Evolutionary conservation across 208 protist genomes (phyloP), one percentile per base, ranked within the genome.

Genomic region (Trypanosoma brucei): DNA sequence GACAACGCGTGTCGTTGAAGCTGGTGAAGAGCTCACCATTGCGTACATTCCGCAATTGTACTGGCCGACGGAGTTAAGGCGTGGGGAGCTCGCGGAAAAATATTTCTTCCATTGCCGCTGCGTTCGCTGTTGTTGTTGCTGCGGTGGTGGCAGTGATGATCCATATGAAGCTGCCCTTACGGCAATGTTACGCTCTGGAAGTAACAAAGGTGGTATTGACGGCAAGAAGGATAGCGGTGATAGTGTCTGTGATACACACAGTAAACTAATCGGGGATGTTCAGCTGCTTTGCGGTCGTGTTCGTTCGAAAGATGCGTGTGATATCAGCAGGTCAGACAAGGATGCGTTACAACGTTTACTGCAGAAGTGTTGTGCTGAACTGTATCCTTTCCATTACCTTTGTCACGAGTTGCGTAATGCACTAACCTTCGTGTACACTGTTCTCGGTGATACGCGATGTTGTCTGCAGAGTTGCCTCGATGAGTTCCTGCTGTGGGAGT

Each of bases 31-130:
- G 70, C 75, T 95, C 39, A 86, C 63, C 31, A 92, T 95, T 63
- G 68, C 83, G 36, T 95, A 95, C 73, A 75, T 95, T 30, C 88
- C 88, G 5, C 86, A 95, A 55, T 75, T 95, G 0, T 95, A 95
- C 69, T 95, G 86, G 84, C 88, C 88, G 2, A 57, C 74, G 5
- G 39, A 34, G 45, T 73, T 91, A 67, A 83, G 88, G 14, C 85
- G 75, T 6, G 79, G 89, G 38, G 57, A 52, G 8, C 76, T 95
- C 9, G 66, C 61, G 8, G 73, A 74, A 40, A 59, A 67, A 37
- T 95, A 81, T 62, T 95, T 86, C 56, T 95, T 95, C 70, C 62
- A 77, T 37, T 95, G 88, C 59, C 72, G 64, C 38, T 95, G 88
- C 60, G 57, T 34, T 14, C 88, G 88, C 35, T 95, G 88, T 64